Evolutionary conservation across 192 early-diverging fungal species (phyloP), one percentile per base, ranked within the genome.

Genomic region (Backusella mclennaniae): DNA sequence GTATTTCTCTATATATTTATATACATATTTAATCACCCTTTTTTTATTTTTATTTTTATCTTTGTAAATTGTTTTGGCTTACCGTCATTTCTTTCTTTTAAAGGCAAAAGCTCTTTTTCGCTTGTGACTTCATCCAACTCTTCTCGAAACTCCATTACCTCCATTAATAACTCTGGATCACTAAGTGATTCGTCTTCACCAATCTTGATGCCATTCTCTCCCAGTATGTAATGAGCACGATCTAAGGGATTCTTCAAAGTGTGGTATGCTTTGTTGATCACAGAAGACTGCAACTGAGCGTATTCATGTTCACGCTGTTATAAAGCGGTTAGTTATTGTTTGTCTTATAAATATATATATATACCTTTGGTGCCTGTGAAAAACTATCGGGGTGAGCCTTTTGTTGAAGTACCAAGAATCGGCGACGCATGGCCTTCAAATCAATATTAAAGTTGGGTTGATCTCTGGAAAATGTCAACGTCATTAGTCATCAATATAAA

Each of bases 201-300:
- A 11, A 93, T 85, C 19, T 85, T 79, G 1, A 85, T 67, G 6
- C 84, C 87, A 3, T 85, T 63, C 35, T 93, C 84, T 29, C 89
- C 82, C 46, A 97, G 87, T 73, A 97, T 84, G 49, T 97, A 97
- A 53, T 90, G 87, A 11, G 96, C 94, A 11, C 96, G 87, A 14
- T 82, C 73, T n/a, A 97, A 86, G 5, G 95, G 96, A 35, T 95
- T 90, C 38, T 88, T 80, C 26, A 97, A 83, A 19, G 91, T 90
- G 26, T 94, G 83, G 71, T 95, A 96, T 12, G 92, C 96, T 75
- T 96, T 94, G 88, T 97, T 97, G 56, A 95, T 88, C 75, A 92
- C 89, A 3, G 93, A 88, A 0, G 95, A 96, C 71, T 94, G 95
- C 35, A 80, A 79, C 33, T 92, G 89, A 23, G 92, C 91, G 70